Evolutionary conservation across 2,329 filamentous ascomycete species (phyloP), one percentile per base, ranked within the genome.

Genomic region (Trichoderma atroviride): DNA sequence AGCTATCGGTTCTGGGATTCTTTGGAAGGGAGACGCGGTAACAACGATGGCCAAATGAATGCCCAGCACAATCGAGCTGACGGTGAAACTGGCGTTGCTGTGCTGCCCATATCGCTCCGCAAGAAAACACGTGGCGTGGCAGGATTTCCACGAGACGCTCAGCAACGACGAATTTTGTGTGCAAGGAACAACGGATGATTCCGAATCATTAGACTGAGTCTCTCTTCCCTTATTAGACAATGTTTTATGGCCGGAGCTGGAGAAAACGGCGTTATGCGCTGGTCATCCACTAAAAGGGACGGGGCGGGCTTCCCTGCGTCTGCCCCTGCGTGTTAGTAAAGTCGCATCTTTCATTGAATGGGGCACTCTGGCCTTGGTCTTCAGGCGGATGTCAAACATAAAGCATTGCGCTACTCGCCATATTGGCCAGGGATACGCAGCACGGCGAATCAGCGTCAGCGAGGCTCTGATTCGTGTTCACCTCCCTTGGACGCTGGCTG

Each of bases 341-440:
- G 56, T 37, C 27, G 47, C 63, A 33, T 59, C 37, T 40, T 47
- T 19, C 27, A 57, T 57, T 27, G n/a, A 57, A 33, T 19, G 62
- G 55, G 16, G 16, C 27, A 47, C 37, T 53, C 24, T 57, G 62
- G 33, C 22, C 47, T 31, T 9, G 9, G 13, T 37, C 19, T 6
- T 19, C 27, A 55, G 22, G 40, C 31, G 16, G 53, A 66, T 66
- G 53, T 66, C 55, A 66, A 66, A 66, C 63, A 66, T 22, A 22
- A 5, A 22, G 47, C 47, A 66, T 66, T 66, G 50, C 37, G 27
- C 50, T 50, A 35, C 63, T 50, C 50, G 43, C 16, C 33, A 22
- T 50, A 29, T 55, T 29, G 29, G 61, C 61, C 61, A 66, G 63
- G 63, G 63, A 66, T 47, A 52, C 4, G 35, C 11, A 3, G 63